Conservation (phyloP, 805 yeast genomes). For the Starmera quercuum region DNA sequence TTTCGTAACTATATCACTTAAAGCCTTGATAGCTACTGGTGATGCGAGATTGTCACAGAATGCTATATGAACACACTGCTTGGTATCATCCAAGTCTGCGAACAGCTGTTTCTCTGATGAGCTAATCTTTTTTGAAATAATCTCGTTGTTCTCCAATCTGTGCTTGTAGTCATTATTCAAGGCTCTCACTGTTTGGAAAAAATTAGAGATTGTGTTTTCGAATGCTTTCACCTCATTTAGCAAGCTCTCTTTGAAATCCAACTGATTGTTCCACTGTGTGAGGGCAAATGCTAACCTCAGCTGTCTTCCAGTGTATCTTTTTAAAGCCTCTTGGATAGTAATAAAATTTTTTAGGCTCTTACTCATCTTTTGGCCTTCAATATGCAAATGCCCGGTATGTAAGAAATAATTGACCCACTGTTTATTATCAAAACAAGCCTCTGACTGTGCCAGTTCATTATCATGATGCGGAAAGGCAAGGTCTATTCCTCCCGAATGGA, state of each 20-base stretch:
- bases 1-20: conserved; percentile 62
- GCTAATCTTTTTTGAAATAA: conserved; percentile 57
- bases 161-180: conserved; percentile 58
- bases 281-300: conserved; percentile 85
- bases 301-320: conserved; percentile 67
- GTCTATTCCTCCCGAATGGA: conserved; percentile 96
- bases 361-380: conserved; percentile 98
- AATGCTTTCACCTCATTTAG: conserved; percentile 67
- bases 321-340: conserved; percentile 85
- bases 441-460: conserved; percentile 95
- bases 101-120: conserved; percentile 47
- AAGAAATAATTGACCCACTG: conserved; percentile 98
- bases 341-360: conserved; percentile 92
- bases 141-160: conserved; percentile 35
- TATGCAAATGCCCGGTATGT: conserved; percentile 96
- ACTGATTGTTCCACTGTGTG: conserved; percentile 85
- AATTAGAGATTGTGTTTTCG: conserved; percentile 72
- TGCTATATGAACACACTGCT: conserved; percentile 59
- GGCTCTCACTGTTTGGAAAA: conserved; percentile 84
- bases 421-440: conserved; percentile 78
- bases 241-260: conserved; percentile 84
- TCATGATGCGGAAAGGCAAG: conserved; percentile 99
- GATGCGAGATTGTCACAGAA: conserved; percentile 87
- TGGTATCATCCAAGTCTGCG: conserved; percentile 40
- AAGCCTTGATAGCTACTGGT: conserved; percentile 58